Percentiles rank a stretch among this genome's conserved stretches.
Conservation (phyloP, 1,284 basidiomycete genomes). For the Takashimella tepidaria region DNA sequence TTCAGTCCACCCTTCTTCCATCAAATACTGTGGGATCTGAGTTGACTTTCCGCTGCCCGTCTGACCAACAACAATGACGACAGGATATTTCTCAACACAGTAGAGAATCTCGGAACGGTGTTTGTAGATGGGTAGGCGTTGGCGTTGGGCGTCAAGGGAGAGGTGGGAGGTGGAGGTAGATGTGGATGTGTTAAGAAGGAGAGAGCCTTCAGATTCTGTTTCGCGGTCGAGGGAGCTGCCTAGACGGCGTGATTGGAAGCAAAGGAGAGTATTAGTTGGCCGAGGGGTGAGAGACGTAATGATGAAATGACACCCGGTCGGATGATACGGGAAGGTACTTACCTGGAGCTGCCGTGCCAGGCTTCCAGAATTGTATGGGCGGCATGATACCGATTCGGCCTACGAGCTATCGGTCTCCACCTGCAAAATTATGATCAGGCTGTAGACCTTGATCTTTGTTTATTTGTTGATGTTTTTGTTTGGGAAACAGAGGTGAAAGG, state of each 20-base stretch:
- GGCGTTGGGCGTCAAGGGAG: conserved; percentile 67
- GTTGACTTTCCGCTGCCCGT: conserved; percentile 98
- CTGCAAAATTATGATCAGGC: no score
- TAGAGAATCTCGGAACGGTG: conserved; percentile 80
- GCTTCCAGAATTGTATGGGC: conserved; percentile 52
- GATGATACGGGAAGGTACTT: conserved; percentile 6
- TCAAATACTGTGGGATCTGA: conserved; percentile 89
- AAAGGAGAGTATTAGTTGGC: background rate
- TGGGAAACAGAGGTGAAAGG: background rate
- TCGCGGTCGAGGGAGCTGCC: conserved; percentile 76
- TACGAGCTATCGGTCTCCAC: background rate
- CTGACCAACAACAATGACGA: conserved; percentile 83
- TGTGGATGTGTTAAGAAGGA: conserved; percentile 62
- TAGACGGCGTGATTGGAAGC: no score
- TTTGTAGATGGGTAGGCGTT: conserved; percentile 79
- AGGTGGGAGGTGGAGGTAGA: conserved; percentile 44
- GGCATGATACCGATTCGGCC: conserved; percentile 14
- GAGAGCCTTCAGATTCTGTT: conserved; percentile 64
- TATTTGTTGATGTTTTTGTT: no score
- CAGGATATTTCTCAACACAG: conserved; percentile 73
- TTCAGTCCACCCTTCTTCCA: conserved; percentile 82
- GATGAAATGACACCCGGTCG: background rate
- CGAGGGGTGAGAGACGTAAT: background rate
- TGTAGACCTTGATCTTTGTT: no score
- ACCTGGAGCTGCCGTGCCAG: conserved; percentile 76